Base-by-base conservation (phyloP, 306 rosid species). In the Casuarina cunninghamiana region DNA sequence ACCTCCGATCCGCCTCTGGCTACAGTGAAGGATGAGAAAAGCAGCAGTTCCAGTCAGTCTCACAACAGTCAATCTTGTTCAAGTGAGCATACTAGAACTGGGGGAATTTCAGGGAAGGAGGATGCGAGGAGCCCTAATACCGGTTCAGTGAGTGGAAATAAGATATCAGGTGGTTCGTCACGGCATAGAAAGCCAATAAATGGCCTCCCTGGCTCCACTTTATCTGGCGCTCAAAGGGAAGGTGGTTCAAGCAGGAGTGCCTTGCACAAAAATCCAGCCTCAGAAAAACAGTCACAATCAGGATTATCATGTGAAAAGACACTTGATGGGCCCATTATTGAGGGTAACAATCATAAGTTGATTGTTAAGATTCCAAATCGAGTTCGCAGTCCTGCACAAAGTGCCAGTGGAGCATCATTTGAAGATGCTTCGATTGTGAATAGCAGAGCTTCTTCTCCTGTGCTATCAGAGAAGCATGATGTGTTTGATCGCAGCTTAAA, bases 11-110 rank as follows among this genome's bases (percentile, higher is more conserved):
- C 72, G 68, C 91, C 97, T 13, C 75, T 81, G 80, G 81, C 91
- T 10, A 79, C 91, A 38, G 86, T 77, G 19, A 91, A 81, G 88
- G 98, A 93, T 82, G 98, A 91, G 77, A 87, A 78, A 79, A 93
- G 97, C 80, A 89, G 98, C 82, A 84, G 97, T 75, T 93, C 98
- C 74, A 91, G 98, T 85, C 97, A 90, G 79, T 91, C 98, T 65
- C 95, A 93, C 83, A 93, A 91, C 79, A 91, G 98, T 80, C 86
- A 89, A 69, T 91, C 98, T 55, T 92, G 90, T 87, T 92, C 93
- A 11, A 91, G 87, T 75, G 98, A 93, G 51, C 93, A 88, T 72
- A 86, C 88, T 17, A 91, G 85, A 83, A 76, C 88, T 70, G 83
- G 82, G 68, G 96, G 90, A 44, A 74, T 85, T 69, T 73, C 72